Percentiles rank a stretch among this genome's conserved stretches.
Conservation (phyloP, 2,329 filamentous ascomycete genomes). For the Colletotrichum tropicale region DNA sequence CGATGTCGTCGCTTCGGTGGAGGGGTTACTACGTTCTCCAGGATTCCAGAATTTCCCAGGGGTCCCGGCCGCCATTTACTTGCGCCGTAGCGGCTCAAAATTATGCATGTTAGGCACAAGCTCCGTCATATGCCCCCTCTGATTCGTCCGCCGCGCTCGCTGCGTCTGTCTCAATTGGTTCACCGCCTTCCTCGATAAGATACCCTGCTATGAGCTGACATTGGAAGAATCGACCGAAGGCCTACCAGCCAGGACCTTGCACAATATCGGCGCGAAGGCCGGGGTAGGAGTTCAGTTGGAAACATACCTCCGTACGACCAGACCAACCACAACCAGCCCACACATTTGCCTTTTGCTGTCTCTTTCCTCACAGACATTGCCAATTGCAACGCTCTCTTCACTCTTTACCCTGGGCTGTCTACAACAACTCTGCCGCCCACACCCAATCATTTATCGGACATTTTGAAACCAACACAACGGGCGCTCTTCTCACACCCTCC, state of each 20-base stretch:
- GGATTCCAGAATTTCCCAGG: conserved; percentile 25
- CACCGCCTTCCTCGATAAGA: conserved; percentile 1
- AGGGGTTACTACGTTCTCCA: conserved; percentile 23
- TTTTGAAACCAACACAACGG: neutral
- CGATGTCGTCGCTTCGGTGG: neutral
- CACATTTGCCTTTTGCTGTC: neutral
- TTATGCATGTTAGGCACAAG: conserved; percentile 14
- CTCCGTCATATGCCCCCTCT: neutral
- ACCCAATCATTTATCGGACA: neutral
- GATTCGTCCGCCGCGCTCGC: neutral
- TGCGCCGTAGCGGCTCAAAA: conserved; percentile 13
- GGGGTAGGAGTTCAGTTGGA: conserved; percentile 12
- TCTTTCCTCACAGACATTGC: neutral
- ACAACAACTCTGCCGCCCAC: neutral
- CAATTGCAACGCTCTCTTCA: neutral
- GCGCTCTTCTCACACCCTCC: neutral
- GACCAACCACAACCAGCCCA: neutral
- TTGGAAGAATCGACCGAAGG: neutral
- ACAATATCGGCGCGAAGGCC: neutral
- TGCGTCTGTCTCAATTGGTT: neutral
- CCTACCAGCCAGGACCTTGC: neutral
- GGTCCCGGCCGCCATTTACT: neutral
- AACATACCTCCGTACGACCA: neutral
- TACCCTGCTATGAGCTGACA: neutral
- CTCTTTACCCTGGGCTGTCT: neutral